A percentile compares a stretch with the other conserved stretches of the same genome.
These are phyloP conservation scores for Lasiosphaeriaceae sp. DNA, from an alignment of 495 filamentous ascomycete genomes.

Conservation along the genomic window DNA sequence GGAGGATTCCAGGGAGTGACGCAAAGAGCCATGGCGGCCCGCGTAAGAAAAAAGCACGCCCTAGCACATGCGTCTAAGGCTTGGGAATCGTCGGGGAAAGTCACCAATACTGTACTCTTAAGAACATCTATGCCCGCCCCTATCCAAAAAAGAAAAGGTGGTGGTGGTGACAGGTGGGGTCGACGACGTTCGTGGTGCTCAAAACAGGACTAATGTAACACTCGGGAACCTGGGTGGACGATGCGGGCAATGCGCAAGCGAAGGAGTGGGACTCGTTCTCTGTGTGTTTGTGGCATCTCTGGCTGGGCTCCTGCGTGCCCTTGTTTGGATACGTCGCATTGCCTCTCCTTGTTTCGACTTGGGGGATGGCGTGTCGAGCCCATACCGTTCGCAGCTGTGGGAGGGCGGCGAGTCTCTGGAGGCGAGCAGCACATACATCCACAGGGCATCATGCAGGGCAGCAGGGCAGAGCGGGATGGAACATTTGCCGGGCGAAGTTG, in stretches of 20 bases:
- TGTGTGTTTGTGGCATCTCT: neutral
- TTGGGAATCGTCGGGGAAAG: neutral
- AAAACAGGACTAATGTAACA: neutral
- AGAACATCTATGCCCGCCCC: too few relatives aligned
- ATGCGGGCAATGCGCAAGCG: constrained; percentile 6
- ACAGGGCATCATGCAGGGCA: too few relatives aligned
- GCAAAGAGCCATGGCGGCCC: neutral
- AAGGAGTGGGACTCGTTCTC: neutral
- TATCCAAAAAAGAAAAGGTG: neutral
- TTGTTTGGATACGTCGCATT: neutral
- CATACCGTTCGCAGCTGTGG: neutral
- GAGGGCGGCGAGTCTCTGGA: neutral
- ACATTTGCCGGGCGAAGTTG: too few relatives aligned
- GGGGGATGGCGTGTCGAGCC: neutral
- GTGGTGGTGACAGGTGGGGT: neutral
- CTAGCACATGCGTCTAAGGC: neutral
- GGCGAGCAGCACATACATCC: neutral
- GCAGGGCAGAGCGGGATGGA: too few relatives aligned
- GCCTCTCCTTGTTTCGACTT: neutral
- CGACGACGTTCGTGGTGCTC: neutral
- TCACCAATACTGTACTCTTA: too few relatives aligned
- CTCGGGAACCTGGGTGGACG: constrained; percentile 14
- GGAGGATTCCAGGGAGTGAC: constrained; percentile 1
- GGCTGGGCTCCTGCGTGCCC: neutral
- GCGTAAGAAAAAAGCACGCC: neutral